Percentiles rank a stretch among this genome's conserved stretches.
Evolutionary conservation across 495 filamentous ascomycete species (phyloP).

Genomic region (Clavariopsis aquatica): DNA sequence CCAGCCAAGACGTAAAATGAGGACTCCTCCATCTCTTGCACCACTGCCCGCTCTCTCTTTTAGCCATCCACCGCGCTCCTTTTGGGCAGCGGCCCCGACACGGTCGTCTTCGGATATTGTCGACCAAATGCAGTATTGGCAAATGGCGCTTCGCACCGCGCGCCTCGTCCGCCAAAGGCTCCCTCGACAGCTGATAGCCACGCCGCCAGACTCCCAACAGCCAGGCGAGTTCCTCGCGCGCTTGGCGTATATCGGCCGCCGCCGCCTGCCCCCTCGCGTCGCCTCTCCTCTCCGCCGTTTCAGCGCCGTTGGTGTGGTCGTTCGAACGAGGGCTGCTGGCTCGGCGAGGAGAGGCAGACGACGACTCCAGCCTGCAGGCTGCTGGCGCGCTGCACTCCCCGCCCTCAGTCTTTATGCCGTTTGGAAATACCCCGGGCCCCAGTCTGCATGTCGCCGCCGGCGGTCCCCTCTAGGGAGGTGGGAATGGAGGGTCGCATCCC

Average conservation of each 20-base stretch:
- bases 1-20: background rate
- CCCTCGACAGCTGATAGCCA: background rate
- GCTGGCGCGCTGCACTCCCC: background rate
- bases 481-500: background rate
- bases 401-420: conserved; percentile 6
- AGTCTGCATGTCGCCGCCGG: background rate
- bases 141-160: background rate
- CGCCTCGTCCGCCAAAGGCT: background rate
- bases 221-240: conserved; percentile 15
- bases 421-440: conserved; percentile 13
- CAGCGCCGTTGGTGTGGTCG: background rate
- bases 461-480: conserved; percentile 3
- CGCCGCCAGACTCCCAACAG: background rate
- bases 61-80: background rate
- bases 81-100: background rate
- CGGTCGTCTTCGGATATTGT: background rate
- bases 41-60: background rate
- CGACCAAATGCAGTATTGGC: conserved; percentile 6
- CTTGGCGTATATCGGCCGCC: conserved; percentile 16
- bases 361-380: background rate
- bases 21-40: background rate
- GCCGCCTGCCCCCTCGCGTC: conserved; percentile 15
- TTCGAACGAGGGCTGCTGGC: background rate
- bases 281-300: background rate
- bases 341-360: background rate